These are phyloP conservation scores for Beauveria sp. DNA, from an alignment of 2,329 filamentous ascomycete species.

Conservation along the genomic window DNA sequence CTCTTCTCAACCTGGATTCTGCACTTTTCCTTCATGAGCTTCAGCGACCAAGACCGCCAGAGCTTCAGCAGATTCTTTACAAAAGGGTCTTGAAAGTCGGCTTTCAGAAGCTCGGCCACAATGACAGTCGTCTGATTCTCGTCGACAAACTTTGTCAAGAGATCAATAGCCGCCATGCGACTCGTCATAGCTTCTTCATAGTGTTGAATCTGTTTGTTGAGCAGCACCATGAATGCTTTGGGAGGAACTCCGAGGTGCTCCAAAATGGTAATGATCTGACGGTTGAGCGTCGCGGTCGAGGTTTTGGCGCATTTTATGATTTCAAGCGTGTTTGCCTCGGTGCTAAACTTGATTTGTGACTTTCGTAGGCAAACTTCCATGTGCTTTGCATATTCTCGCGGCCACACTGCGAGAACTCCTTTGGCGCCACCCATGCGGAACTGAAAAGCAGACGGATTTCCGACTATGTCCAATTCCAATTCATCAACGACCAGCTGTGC, in stretches of 20 bases:
- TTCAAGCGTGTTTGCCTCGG: slow-evolving; percentile 65
- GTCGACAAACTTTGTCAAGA: slow-evolving; percentile 72
- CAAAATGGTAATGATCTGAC: slow-evolving; percentile 83
- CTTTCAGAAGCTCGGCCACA: slow-evolving; percentile 67
- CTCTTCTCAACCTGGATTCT: slow-evolving; percentile 74
- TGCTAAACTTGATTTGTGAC: slow-evolving; percentile 82
- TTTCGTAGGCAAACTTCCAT: slow-evolving; percentile 69
- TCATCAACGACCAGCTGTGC: slow-evolving; percentile 67
- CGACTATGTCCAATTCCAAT: slow-evolving; percentile 50
- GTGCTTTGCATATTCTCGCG: slow-evolving; percentile 46
- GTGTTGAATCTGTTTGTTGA: slow-evolving; percentile 57
- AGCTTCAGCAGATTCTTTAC: slow-evolving; percentile 68
- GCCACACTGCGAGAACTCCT: slow-evolving; percentile 73
- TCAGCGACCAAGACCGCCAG: slow-evolving; percentile 86
- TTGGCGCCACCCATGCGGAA: slow-evolving; percentile 92
- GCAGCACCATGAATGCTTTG: slow-evolving; percentile 57
- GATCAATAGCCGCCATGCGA: slow-evolving; percentile 52
- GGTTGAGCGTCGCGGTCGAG: slow-evolving; percentile 73
- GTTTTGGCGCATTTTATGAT: slow-evolving; percentile 76
- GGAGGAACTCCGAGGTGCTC: slow-evolving; percentile 67
- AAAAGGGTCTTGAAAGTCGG: slow-evolving; percentile 87
- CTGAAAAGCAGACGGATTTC: slow-evolving; percentile 75
- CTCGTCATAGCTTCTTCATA: slow-evolving; percentile 65
- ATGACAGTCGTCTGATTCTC: slow-evolving; percentile 72
- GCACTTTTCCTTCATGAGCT: slow-evolving; percentile 86